These are phyloP conservation scores for Coniochaeta sp. DNA, from an alignment of 2,329 filamentous ascomycete species.

Conservation along the genomic window DNA sequence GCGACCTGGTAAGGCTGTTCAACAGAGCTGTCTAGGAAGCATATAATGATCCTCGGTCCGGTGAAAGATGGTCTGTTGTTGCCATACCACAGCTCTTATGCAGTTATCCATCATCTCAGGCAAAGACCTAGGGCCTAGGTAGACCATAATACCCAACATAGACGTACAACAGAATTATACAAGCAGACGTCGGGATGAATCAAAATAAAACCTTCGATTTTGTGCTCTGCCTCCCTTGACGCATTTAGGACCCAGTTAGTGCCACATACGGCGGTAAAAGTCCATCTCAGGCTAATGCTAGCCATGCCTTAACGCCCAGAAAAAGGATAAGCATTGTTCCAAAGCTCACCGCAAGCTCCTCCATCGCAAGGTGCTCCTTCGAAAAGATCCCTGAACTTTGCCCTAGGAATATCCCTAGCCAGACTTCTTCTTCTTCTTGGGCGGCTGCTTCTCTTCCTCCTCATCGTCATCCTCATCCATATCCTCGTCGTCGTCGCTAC, in stretches of 20 bases:
- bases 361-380: background rate
- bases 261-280: background rate
- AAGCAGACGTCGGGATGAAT: too few species aligned
- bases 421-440: conserved; percentile 35
- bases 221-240: background rate
- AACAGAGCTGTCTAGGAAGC: too few species aligned
- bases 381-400: background rate
- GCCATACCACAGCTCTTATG: background rate
- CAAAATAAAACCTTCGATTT: background rate
- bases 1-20: background rate
- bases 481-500: conserved; percentile 39
- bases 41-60: too few species aligned
- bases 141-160: background rate
- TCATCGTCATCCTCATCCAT: conserved; percentile 33
- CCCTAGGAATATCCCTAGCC: background rate
- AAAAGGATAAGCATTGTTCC: background rate
- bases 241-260: background rate
- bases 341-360: background rate
- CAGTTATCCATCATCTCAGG: background rate
- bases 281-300: background rate
- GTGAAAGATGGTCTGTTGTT: background rate
- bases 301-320: background rate
- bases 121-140: background rate
- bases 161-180: too few species aligned
- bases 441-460: conserved; percentile 19